Evolutionary conservation across 176 grass and related monocot species (phyloP).

Genomic region (Carex cristatella): DNA sequence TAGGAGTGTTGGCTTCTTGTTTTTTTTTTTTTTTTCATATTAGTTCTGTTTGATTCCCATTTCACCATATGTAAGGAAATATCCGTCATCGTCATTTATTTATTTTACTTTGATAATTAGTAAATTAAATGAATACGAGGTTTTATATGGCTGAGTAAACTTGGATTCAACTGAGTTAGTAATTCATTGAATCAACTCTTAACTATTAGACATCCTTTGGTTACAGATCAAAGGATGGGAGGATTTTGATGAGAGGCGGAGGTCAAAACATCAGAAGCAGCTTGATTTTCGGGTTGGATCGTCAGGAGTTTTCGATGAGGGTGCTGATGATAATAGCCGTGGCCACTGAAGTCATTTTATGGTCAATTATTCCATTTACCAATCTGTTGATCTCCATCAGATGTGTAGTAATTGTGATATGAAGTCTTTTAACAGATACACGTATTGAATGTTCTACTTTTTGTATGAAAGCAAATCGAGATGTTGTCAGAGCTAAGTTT

Average conservation of each 20-base stretch:
- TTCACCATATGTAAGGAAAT: neutral
- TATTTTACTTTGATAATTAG: neutral
- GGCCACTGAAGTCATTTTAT: neutral
- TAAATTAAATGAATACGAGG: neutral
- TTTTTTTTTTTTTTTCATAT: neutral
- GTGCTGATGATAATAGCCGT: slow-evolving; percentile 61
- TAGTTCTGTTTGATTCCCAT: neutral
- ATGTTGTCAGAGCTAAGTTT: neutral
- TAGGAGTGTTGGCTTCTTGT: neutral
- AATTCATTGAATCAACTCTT: neutral
- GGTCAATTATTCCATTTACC: neutral
- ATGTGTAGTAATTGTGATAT: neutral
- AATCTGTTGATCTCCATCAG: neutral
- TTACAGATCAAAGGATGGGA: slow-evolving; percentile 86
- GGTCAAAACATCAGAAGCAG: slow-evolving; percentile 90
- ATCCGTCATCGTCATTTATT: neutral
- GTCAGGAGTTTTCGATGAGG: slow-evolving; percentile 87
- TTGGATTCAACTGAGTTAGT: neutral
- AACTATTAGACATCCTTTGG: neutral
- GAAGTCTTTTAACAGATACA: neutral
- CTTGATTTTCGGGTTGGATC: slow-evolving; percentile 92
- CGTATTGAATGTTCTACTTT: neutral
- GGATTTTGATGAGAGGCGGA: slow-evolving; percentile 67
- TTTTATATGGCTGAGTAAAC: neutral
- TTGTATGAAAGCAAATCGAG: neutral